Evolutionary conservation across 257 asterid species (phyloP), one percentile per base, ranked within the genome.

Genomic region (Gentiana macrophylla): DNA sequence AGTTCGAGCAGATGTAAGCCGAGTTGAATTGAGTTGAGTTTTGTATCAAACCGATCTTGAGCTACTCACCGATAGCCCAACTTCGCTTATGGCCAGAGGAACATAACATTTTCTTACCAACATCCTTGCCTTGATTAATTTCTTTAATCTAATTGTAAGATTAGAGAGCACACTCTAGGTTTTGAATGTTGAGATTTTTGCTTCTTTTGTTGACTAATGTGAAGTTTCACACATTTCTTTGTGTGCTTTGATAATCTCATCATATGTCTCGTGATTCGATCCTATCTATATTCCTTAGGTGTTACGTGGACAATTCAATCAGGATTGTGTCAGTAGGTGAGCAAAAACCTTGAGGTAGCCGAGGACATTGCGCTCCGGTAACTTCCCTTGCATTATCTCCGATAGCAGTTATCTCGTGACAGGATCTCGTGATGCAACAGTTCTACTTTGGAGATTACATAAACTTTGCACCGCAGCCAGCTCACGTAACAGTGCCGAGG

Each of bases 351-450:
- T 85, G 74, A 92, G 79, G 69, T 92, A 66, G 99, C 95, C 50
- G 89, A 73, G 97, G 94, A 61, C 99, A 92, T 76, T 85, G 89
- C 70, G 93, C 94, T 72, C 97, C 99, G 9, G 94, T 92, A 53
- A 88, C 97, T 32, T 92, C 94, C 74, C 65, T 92, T 66, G 70
- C 90, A 67, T 52, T 80, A 61, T 88, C 97, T 68, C 79, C 95
- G 95, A 81, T 71, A 80, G 88, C 80, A 83, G 59, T 77, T 80
- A 83, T 76, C 94, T 92, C 33, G 95, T 88, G 61, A 83, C 97
- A 9, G 99, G 97, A 15, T 88, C 99, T 62, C 86, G 83, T 4
- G 99, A 92, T 66, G 62, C 97, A 49, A 89, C 93, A 11, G 78
- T 88, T 73, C 67, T 92, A 44, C 82, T 92, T 52, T 92, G 99